Conservation (phyloP, 1,284 basidiomycete genomes). For the Sporisorium scitamineum region DNA sequence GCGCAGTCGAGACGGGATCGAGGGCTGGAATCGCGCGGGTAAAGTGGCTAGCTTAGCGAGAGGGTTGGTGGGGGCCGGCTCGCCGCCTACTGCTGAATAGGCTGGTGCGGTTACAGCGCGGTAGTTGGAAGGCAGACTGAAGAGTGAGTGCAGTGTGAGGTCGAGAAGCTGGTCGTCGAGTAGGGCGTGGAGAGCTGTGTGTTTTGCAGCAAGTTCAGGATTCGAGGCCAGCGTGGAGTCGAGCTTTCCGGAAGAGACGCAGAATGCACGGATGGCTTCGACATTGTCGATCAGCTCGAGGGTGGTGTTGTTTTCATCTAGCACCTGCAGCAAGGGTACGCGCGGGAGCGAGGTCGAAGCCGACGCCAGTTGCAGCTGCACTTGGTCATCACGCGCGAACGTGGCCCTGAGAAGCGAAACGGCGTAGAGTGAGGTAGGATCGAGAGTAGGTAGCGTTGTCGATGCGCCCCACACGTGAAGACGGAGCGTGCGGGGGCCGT, state of each 20-base stretch:
- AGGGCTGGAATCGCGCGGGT: slow-evolving; percentile 32
- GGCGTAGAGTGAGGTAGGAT: slow-evolving; percentile 58
- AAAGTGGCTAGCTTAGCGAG: slow-evolving; percentile 18
- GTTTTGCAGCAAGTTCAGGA: slow-evolving; percentile 14
- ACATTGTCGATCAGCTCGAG: slow-evolving; percentile 36
- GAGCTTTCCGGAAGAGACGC: slow-evolving; percentile 22
- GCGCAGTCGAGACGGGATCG: slow-evolving; percentile 53
- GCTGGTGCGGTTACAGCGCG: slow-evolving; percentile 47
- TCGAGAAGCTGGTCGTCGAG: slow-evolving; percentile 56
- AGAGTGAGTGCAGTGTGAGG: slow-evolving; percentile 57
- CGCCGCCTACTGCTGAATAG: slow-evolving; percentile 29
- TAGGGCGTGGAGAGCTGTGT: slow-evolving; percentile 44
- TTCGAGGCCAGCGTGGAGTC: slow-evolving; percentile 18
- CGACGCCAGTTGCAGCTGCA: slow-evolving; percentile 33
- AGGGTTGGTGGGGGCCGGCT: not conserved
- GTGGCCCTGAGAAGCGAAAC: slow-evolving; percentile 49
- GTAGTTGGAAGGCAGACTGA: slow-evolving; percentile 57
- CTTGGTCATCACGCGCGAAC: slow-evolving; percentile 3
- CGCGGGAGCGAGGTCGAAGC: slow-evolving; percentile 38
- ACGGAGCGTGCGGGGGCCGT: slow-evolving; percentile 15
- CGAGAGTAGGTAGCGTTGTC: slow-evolving; percentile 47
- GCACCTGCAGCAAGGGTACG: slow-evolving; percentile 52
- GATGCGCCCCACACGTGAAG: slow-evolving; percentile 44
- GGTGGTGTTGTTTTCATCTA: slow-evolving; percentile 9
- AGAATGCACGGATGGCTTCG: slow-evolving; percentile 34